Conservation (phyloP, 495 filamentous ascomycete species). For the Neurospora tetraspora region DNA sequence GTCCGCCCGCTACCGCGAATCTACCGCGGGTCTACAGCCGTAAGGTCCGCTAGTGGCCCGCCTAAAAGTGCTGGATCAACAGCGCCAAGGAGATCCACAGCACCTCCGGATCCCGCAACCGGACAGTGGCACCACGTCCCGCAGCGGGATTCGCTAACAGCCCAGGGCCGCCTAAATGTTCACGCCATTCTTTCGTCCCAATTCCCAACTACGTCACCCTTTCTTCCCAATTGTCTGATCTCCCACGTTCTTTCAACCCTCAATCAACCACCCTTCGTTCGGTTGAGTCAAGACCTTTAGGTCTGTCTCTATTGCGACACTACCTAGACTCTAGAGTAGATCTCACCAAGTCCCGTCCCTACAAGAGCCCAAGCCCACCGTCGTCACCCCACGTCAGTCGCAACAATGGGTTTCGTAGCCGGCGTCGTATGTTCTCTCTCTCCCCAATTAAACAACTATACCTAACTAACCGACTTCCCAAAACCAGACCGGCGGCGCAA, state of each 20-base stretch:
- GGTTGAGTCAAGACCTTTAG: neutral
- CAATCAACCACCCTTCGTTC: neutral
- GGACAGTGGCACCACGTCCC: neutral
- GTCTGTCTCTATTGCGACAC: neutral
- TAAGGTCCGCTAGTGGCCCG: neutral
- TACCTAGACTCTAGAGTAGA: neutral
- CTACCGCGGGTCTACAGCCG: neutral
- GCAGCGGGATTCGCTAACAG: neutral
- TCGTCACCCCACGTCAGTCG: neutral
- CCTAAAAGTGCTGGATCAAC: neutral
- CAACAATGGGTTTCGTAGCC: constrained; percentile 34
- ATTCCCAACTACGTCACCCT: neutral
- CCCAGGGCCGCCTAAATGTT: neutral
- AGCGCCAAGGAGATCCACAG: neutral
- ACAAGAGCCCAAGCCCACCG: neutral
- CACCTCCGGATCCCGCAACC: neutral
- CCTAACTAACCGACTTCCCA: constrained; percentile 9
- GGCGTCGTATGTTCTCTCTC: constrained; percentile 59
- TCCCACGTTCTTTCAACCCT: neutral
- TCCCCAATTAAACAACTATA: neutral
- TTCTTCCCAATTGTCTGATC: neutral
- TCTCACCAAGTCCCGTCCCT: neutral
- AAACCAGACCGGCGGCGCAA: constrained; percentile 66
- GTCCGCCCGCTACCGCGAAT: neutral
- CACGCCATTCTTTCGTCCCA: neutral